Conservation (phyloP, 352 stramenopile species). For the Globisporangium iwayamae region DNA sequence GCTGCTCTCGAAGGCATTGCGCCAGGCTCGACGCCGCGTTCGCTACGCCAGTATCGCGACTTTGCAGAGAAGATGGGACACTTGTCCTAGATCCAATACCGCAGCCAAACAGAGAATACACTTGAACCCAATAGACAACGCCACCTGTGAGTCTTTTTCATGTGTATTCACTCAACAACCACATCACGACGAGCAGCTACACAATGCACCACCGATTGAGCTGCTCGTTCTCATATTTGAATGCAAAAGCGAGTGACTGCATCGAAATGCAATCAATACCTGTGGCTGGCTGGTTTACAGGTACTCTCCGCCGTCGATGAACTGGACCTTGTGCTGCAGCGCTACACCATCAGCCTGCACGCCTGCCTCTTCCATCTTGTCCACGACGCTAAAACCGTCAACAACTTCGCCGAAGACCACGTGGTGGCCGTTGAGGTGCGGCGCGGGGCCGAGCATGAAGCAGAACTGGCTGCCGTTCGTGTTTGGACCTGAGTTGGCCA, state of each 20-base stretch:
- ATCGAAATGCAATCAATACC: background rate
- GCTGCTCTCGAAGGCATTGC: slow-evolving; percentile 41
- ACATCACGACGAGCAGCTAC: background rate
- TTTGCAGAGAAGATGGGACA: slow-evolving; percentile 66
- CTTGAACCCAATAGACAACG: background rate
- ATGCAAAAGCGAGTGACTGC: background rate
- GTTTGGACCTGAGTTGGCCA: slow-evolving; percentile 97
- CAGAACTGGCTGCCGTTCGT: slow-evolving; percentile 99
- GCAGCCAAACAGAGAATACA: background rate
- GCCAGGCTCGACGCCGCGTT: slow-evolving; percentile 53
- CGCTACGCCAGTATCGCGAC: slow-evolving; percentile 49
- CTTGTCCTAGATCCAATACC: slow-evolving; percentile 21
- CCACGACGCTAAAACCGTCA: slow-evolving; percentile 78
- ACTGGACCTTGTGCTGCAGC: slow-evolving; percentile 70
- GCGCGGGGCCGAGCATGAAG: slow-evolving; percentile 89
- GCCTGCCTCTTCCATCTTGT: slow-evolving; percentile 76
- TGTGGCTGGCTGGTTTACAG: slow-evolving; percentile 17
- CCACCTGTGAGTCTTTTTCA: background rate
- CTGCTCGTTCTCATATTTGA: background rate
- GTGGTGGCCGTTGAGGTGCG: slow-evolving; percentile 80
- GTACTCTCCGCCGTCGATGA: slow-evolving; percentile 73
- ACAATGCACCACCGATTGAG: background rate
- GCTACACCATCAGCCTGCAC: slow-evolving; percentile 57
- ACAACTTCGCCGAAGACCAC: slow-evolving; percentile 86
- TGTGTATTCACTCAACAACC: background rate